Percentiles rank a stretch among this genome's conserved stretches.
These are phyloP conservation scores for Colletotrichum spaethianum DNA, from an alignment of 2,329 filamentous ascomycete genomes.

Conservation along the genomic window DNA sequence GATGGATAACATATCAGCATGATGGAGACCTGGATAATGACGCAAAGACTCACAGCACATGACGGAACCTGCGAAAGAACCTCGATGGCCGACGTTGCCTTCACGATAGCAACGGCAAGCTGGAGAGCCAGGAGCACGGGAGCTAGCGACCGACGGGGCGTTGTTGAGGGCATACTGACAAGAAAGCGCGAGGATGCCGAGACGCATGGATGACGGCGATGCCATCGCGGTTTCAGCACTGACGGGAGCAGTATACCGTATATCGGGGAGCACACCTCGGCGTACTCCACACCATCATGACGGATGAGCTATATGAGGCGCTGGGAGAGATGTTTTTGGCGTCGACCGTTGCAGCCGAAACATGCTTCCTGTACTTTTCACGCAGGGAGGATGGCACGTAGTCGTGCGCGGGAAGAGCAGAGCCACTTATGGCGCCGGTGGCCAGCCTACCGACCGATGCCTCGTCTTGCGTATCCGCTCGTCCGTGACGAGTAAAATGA, in stretches of 20 bases:
- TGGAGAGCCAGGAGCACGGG: background rate
- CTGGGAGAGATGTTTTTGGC: conserved; percentile 4
- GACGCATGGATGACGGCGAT: background rate
- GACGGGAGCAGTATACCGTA: background rate
- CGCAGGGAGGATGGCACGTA: background rate
- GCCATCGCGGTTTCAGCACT: background rate
- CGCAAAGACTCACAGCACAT: background rate
- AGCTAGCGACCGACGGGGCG: background rate
- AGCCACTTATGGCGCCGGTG: background rate
- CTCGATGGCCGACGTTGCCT: background rate
- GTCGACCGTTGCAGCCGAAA: background rate
- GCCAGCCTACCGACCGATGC: background rate
- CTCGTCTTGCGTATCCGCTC: background rate
- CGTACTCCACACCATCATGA: background rate
- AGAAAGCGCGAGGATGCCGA: background rate
- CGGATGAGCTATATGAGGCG: background rate
- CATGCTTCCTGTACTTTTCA: background rate
- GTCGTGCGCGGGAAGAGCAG: background rate
- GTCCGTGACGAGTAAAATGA: background rate
- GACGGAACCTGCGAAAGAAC: background rate
- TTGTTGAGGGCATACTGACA: background rate
- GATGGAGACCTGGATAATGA: background rate
- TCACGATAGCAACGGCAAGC: background rate
- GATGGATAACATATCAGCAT: background rate
- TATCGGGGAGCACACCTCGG: background rate